These are phyloP conservation scores for Boletus rex-veris DNA, from an alignment of 768 basidiomycete species.

Conservation along the genomic window DNA sequence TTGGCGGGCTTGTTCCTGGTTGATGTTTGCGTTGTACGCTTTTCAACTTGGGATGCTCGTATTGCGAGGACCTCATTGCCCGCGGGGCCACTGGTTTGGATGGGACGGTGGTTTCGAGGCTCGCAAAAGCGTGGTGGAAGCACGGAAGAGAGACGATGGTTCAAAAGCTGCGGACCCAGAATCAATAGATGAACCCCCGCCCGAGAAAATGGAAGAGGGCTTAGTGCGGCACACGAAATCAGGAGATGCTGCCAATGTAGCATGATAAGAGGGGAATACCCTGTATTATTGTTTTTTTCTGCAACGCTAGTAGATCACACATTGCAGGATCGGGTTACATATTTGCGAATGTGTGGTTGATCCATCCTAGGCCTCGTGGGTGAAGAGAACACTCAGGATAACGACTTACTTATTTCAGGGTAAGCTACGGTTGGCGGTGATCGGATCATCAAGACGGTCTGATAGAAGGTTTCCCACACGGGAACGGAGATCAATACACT, in stretches of 20 bases:
- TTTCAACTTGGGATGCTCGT: slow-evolving; percentile 57
- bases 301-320: too few relatives aligned
- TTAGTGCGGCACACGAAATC: not conserved
- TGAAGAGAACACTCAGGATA: not conserved
- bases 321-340: too few relatives aligned
- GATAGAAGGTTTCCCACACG: not conserved
- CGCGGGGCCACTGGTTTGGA: slow-evolving; percentile 53
- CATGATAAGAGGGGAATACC: not conserved
- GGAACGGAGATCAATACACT: not conserved
- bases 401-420: not conserved
- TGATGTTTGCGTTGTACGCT: slow-evolving; percentile 57
- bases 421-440: not conserved
- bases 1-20: slow-evolving; percentile 62
- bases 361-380: too few relatives aligned
- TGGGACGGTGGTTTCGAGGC: slow-evolving; percentile 55
- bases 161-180: not conserved
- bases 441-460: not conserved
- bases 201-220: slow-evolving; percentile 8
- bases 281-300: too few relatives aligned
- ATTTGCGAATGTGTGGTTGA: not conserved
- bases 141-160: not conserved
- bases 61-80: slow-evolving; percentile 63
- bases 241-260: not conserved
- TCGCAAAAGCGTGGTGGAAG: slow-evolving; percentile 36
- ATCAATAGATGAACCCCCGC: slow-evolving; percentile 1